A percentile compares a stretch with the other conserved stretches of the same genome.
These are phyloP conservation scores for Thelephora terrestris DNA, from an alignment of 1,284 basidiomycete genomes.

Conservation along the genomic window DNA sequence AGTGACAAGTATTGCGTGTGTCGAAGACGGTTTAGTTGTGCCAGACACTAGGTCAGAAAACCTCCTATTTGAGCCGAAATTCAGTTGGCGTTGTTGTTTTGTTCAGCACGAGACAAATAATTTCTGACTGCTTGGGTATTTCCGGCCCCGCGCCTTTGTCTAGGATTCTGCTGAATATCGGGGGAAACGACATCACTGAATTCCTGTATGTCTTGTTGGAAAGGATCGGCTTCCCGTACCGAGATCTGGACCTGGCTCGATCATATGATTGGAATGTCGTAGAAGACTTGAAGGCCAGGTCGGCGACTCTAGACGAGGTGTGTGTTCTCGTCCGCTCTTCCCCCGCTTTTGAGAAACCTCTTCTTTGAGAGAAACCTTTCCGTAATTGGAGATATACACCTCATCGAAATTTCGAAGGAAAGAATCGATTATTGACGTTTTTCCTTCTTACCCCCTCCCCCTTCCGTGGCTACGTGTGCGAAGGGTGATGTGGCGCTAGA, in stretches of 20 bases:
- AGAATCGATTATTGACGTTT: not conserved
- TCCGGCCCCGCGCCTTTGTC: not conserved
- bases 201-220: slow-evolving; percentile 78
- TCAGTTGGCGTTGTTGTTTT: not conserved
- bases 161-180: slow-evolving; percentile 81
- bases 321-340: slow-evolving; percentile 10
- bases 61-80: not conserved
- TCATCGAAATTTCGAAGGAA: too few species aligned
- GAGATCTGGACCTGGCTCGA: slow-evolving; percentile 65
- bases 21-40: slow-evolving; percentile 90
- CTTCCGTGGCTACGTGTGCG: too few species aligned
- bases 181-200: slow-evolving; percentile 89
- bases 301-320: slow-evolving; percentile 83
- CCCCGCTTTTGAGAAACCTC: not conserved
- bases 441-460: not conserved
- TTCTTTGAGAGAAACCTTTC: not conserved
- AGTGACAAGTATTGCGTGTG: slow-evolving; percentile 82
- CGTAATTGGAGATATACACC: too few species aligned
- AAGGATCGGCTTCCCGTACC: slow-evolving; percentile 83
- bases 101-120: not conserved
- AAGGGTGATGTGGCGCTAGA: slow-evolving; percentile 83
- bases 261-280: slow-evolving; percentile 84
- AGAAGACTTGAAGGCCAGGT: slow-evolving; percentile 77
- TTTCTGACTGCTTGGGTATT: not conserved
- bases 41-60: slow-evolving; percentile 71